A percentile compares a stretch with the other conserved stretches of the same genome.
phyloP scores from a whole-genome alignment of 768 basidiomycete genomes.

The Suillus decipiens region DNA sequence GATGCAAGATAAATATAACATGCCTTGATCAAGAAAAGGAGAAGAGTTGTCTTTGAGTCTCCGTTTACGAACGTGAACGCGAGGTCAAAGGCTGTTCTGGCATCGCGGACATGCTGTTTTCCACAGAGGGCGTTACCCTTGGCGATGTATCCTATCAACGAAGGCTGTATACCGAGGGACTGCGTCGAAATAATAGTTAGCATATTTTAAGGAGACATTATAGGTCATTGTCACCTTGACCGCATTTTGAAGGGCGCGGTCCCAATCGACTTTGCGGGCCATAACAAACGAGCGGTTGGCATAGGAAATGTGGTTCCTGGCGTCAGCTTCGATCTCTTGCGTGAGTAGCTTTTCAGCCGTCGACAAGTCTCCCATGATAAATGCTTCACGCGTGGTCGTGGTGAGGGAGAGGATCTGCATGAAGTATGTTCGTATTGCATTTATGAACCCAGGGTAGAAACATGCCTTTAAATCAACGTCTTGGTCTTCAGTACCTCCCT shows the following conservation, averaged over 20 bases:
- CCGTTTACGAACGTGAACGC: background rate
- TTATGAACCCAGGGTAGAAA: background rate
- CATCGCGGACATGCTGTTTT: background rate
- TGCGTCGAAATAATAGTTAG: background rate
- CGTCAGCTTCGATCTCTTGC: background rate
- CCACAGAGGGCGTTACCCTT: background rate
- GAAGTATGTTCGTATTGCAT: background rate
- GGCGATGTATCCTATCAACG: background rate
- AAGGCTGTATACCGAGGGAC: background rate
- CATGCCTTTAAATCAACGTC: background rate
- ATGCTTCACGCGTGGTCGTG: background rate
- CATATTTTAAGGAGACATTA: background rate
- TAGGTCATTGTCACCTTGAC: background rate
- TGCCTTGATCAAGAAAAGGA: slow-evolving; percentile 1
- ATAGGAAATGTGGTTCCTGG: background rate
- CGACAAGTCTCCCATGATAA: background rate
- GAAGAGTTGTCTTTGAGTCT: background rate
- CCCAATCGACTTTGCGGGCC: background rate
- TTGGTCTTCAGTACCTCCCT: slow-evolving; percentile 41
- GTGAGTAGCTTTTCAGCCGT: background rate
- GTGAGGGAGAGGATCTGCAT: background rate
- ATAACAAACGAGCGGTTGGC: background rate
- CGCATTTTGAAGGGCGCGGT: background rate
- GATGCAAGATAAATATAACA: background rate
- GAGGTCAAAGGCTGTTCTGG: background rate